Base-by-base conservation (phyloP, 169 alveolate species). In the Cryptosporidium sp. region DNA sequence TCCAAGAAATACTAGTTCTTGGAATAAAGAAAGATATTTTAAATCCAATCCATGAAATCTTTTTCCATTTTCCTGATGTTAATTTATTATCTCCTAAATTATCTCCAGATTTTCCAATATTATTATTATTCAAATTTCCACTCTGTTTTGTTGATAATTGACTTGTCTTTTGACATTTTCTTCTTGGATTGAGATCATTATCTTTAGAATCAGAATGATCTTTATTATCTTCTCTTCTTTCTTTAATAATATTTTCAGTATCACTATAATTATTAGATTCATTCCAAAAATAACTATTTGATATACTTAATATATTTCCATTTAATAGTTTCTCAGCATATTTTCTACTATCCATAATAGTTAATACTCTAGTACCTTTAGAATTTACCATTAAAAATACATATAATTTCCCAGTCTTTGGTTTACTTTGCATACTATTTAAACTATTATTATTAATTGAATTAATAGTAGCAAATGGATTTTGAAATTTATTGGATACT, bases 1-100 rank as follows among this genome's bases (percentile, higher is more conserved):
- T 92, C 94, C 94, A 92, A 18, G 94, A 72, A 39, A 85, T 69
- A n/a, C 93, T 91, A 29, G 71, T 67, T n/a, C 93, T 85, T 44
- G 94, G 94, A 60, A 92, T 84, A 21, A 85, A 85, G 71, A 92
- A 92, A 37, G 92, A 87, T 58, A 87, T 56, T 16, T 72, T 85
- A 18, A 89, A 58, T 21, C 93, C 92, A 31, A 92, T 60, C 94
- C 94, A 89, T 1, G 93, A 91, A n/a, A 91, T 91, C 29, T 87
- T 87, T 21, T 84, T 91, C 52, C 31, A 26, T 23, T 33, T 56
- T 26, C 67, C 67, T 26, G 67, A 56, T 16, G 8, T 2, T n/a
- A 56, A 26, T 29, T 56, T 56, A 26, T 23, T n/a, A 56, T 37
- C 56, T 48, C 23, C 21, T 0, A 48, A 48, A 48, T 48, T 48